Conservation (phyloP, 1,284 basidiomycete genomes). For the Anthracocystis panici-leucophaei region DNA sequence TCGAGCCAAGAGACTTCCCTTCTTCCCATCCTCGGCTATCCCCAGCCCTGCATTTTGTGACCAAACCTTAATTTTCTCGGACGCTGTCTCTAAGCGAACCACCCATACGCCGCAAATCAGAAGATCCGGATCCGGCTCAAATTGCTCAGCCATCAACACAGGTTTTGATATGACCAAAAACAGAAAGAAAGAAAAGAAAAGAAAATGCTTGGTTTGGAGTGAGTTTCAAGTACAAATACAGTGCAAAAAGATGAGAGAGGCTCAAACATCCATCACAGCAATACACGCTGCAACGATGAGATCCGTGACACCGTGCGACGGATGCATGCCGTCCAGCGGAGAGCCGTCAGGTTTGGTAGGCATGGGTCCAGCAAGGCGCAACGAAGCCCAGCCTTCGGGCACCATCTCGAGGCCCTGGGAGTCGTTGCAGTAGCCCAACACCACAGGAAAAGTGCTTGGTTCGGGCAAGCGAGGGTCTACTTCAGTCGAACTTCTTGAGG, state of each 20-base stretch:
- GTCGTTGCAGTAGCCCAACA: constrained; percentile 54
- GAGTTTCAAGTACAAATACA: constrained; percentile 10
- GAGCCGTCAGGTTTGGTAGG: constrained; percentile 18
- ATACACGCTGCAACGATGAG: constrained; percentile 50
- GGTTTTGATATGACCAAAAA: too few relatives aligned
- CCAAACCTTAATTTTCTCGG: too few relatives aligned
- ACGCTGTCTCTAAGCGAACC: too few relatives aligned
- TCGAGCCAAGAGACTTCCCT: too few relatives aligned
- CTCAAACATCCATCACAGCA: constrained; percentile 55
- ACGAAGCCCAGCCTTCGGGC: constrained; percentile 51
- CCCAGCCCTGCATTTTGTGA: too few relatives aligned
- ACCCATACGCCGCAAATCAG: too few relatives aligned
- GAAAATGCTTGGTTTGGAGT: background rate
- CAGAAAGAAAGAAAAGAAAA: too few relatives aligned
- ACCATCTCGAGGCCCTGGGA: constrained; percentile 47
- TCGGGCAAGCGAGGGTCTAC: constrained; percentile 44
- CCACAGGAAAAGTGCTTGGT: constrained; percentile 51
- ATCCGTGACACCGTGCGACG: constrained; percentile 46
- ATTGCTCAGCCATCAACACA: too few relatives aligned
- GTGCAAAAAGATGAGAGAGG: background rate
- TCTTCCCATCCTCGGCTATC: too few relatives aligned
- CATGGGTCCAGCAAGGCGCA: constrained; percentile 27
- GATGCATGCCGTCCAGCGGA: constrained; percentile 25
- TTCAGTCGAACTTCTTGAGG: background rate
- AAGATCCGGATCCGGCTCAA: too few relatives aligned